Percentiles rank a stretch among this genome's conserved stretches.
phyloP scores from a whole-genome alignment of 2,329 filamentous ascomycete species.

The Hymenoscyphus albidus region DNA sequence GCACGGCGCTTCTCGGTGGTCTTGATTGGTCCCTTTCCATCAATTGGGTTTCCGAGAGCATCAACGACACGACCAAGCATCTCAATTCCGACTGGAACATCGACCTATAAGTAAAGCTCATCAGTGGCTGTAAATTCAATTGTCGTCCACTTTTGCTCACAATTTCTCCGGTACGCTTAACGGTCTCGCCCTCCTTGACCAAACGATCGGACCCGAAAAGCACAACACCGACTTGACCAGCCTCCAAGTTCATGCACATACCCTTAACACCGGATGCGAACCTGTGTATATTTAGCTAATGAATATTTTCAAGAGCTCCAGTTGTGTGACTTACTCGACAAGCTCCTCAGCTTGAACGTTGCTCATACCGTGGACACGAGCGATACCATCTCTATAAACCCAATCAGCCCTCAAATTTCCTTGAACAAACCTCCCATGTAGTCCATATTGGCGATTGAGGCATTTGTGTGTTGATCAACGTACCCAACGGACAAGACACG shows the following conservation, averaged over 20 bases:
- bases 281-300: constrained; percentile 46
- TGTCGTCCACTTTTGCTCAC: constrained; percentile 52
- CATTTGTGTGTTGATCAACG: constrained; percentile 41
- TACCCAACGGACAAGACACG: constrained; percentile 99
- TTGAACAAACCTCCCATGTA: constrained; percentile 12
- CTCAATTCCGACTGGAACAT: constrained; percentile 88
- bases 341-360: constrained; percentile 99
- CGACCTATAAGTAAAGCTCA: constrained; percentile 61
- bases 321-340: constrained; percentile 76
- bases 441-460: constrained; percentile 16
- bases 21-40: constrained; percentile 97
- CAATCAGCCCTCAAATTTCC: constrained; percentile 22
- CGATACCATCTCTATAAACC: constrained; percentile 89
- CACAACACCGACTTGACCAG: constrained; percentile 99
- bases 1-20: constrained; percentile 90
- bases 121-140: constrained; percentile 4
- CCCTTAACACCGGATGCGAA: constrained; percentile 99
- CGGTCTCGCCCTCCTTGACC: constrained; percentile 98
- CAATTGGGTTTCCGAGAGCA: constrained; percentile 97
- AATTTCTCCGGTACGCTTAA: constrained; percentile 99
- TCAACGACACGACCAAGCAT: constrained; percentile 98
- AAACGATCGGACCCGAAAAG: constrained; percentile 99
- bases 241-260: constrained; percentile 99
- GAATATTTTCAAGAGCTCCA: constrained; percentile 10
- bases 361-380: constrained; percentile 99